Evolutionary conservation across 352 stramenopile species (phyloP), one percentile per base, ranked within the genome.

Genomic region (Pythium plurisporium): DNA sequence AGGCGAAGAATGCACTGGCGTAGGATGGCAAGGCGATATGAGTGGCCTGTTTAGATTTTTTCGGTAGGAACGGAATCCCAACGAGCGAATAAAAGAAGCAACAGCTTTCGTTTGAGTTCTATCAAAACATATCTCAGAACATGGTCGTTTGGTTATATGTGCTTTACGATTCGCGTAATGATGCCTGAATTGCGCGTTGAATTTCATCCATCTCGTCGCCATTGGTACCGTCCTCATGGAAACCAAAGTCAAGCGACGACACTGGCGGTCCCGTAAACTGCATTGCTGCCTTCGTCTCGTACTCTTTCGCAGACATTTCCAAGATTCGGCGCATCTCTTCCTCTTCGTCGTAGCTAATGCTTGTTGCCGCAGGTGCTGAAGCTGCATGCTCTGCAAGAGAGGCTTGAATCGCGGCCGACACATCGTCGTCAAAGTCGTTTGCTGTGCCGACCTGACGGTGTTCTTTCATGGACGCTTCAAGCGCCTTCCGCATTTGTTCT

Each of bases 151-250:
- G 33, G 14, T 44, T 23, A 9, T 44, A n/a, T 44, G 37, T 44
- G 37, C 5, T 30, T 65, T 30, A 88, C 12, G 70, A 69, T 50
- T 83, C 69, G 41, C 82, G 57, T 34, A 94, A 55, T 20, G 84
- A 94, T 19, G 77, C 79, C 52, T 91, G 81, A 42, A 94, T 91
- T n/a, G 84, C 84, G 25, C 72, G 79, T 45, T 91, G 84, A 22
- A 94, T 67, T 43, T 89, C 81, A 43, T 89, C 82, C 63, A 87
- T 77, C 45, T 89, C 77, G 56, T 94, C 84, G 25, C 59, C 70
- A 33, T 77, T 44, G 1, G 55, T 65, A 1, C 29, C 44, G 8
- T 70, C 27, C 17, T 31, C 17, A n/a, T 52, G 42, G 9, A 48
- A 59, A 1, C 31, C 38, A 46, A 64, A 61, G 20, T 12, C 41